Conservation (phyloP, 139 green algal genomes). For the Pleodorina starrii region DNA sequence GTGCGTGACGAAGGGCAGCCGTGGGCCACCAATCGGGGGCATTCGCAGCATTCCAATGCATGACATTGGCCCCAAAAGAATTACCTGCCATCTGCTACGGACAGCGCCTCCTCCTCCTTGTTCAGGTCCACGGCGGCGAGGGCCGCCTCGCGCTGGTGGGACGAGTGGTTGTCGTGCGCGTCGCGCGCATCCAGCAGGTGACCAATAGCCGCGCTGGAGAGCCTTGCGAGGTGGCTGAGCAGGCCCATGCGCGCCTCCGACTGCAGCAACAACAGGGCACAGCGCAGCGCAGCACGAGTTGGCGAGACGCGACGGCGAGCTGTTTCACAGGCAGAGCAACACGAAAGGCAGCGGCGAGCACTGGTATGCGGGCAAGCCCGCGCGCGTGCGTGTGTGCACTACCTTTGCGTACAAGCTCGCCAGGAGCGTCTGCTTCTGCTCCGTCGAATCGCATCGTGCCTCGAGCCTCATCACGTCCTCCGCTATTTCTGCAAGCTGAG, state of each 20-base stretch:
- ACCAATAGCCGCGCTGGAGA: neutral
- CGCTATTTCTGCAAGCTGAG: conserved; percentile 8
- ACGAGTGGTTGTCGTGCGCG: neutral
- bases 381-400: neutral
- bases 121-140: neutral
- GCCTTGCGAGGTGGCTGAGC: conserved; percentile 5
- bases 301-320: too few relatives aligned
- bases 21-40: too few relatives aligned
- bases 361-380: too few relatives aligned
- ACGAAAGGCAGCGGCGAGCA: too few relatives aligned
- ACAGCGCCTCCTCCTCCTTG: neutral
- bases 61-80: too few relatives aligned
- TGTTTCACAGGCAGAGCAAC: too few relatives aligned
- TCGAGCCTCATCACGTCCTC: conserved; percentile 9
- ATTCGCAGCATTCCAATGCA: too few relatives aligned
- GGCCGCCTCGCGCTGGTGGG: neutral
- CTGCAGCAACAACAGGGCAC: too few relatives aligned
- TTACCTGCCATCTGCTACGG: neutral
- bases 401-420: conserved; percentile 34
- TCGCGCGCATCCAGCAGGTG: conserved; percentile 20
- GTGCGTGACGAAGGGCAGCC: too few relatives aligned
- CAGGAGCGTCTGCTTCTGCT: neutral
- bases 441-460: neutral
- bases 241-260: conserved; percentile 20
- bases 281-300: too few relatives aligned